Base-by-base conservation (phyloP, 2,329 filamentous ascomycete species). In the Penicillium hordei region DNA sequence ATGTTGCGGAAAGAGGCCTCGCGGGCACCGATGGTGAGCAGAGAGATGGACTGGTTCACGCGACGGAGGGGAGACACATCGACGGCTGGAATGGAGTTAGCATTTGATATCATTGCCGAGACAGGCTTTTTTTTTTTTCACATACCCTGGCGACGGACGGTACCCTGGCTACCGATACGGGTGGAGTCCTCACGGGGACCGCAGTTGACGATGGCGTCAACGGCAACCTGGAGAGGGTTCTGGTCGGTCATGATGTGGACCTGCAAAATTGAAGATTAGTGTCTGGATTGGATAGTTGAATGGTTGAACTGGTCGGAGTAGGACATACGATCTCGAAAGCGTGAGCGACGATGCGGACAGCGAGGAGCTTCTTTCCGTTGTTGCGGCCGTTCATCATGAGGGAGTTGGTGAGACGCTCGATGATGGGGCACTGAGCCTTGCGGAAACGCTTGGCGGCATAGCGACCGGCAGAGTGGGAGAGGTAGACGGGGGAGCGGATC, bases 321-420 rank as follows among this genome's bases (percentile, higher is more conserved):
- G 29, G 43, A 89, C 91, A 81, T 89, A 97, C 93, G 80, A 99
- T 99, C 87, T 99, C 95, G 83, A 99, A 99, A 75, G 93, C 83
- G 86, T 99, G 94, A 72, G 93, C 93, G 75, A 99, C 93, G 73
- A 99, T 99, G 83, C 94, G 92, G 81, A 97, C 93, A 78, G 94
- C 95, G 93, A 96, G 97, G 79, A 97, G 89, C 91, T 99, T 99
- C 90, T 99, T 99, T 83, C 94, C 94, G 90, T 97, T 99, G 91
- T 99, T 99, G 84, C 94, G 94, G 83, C 94, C 94, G 89, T 99
- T 96, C 93, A 97, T 97, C 95, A 99, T 99, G 80, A 99, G 89
- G 61, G 94, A 97, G 90, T 99, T 99, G 87, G 94, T 99, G 75
- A 99, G 89, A 81, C 94, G 93, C 90, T 99, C 94, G 79, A 99